Base-by-base conservation (phyloP, 2,329 filamentous ascomycete species). In the Hymenotorrendiella dingleyae region DNA sequence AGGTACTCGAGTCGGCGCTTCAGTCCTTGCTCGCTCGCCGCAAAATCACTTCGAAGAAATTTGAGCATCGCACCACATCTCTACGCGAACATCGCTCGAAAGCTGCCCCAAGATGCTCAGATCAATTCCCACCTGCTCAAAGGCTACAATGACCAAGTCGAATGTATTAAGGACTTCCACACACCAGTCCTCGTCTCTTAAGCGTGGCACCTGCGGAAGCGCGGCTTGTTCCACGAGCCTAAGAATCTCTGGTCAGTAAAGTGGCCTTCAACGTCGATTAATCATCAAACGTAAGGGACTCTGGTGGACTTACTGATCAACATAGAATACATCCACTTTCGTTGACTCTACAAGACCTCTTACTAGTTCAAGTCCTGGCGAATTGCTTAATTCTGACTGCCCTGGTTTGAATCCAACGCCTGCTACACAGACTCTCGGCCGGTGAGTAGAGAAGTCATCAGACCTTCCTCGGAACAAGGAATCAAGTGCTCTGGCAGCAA, bases 321-420 rank as follows among this genome's bases (percentile, higher is more conserved):
- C 36, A 19, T 29, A 30, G 16, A 39, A 17, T 10, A 39, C 36
- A 14, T 39, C 22, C 14, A 24, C 36, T 12, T 28, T 16, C 26
- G 14, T 28, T 2, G 16, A 19, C 14, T 38, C 12, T 10, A 38
- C 22, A 6, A 38, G 24, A n/a, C 17, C 16, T 11, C 22, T 38
- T 23, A 29, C 24, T 20, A 38, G 17, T 14, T 26, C 36, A 20
- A 39, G 24, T 7, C 36, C 46, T 9, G 46, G 46, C 8, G 46
- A 48, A 20, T 40, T 36, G 6, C 26, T 36, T 14, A 34, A 11
- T 8, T 40, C n/a, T 6, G 21, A 27, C 39, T 48, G 46, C n/a
- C 46, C 46, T 9, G 35, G 38, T 21, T 48, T 48, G 23, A 48
- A 48, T 7, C 34, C 46, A 4, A 48, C 34, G 26, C 46, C 46